phyloP scores from a whole-genome alignment of 2,329 filamentous ascomycete species.

The Graphiopsis chlorocephala region DNA sequence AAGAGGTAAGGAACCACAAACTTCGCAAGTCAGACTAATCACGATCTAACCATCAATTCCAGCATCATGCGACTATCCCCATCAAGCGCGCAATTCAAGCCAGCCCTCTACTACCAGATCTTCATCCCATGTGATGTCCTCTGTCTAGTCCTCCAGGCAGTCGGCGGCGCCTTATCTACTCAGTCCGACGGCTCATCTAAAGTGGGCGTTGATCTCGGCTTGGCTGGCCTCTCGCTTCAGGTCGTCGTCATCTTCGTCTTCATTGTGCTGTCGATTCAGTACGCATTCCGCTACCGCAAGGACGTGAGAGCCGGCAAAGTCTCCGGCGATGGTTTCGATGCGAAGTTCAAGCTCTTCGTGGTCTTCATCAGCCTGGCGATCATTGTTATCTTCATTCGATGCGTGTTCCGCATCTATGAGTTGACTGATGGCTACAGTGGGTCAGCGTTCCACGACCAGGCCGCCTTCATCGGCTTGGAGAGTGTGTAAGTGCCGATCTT shows the following conservation, averaged over 20 bases:
- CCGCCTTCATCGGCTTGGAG: slow-evolving; percentile 26
- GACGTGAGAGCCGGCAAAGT: neutral
- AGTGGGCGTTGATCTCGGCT: slow-evolving; percentile 60
- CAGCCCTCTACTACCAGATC: slow-evolving; percentile 27
- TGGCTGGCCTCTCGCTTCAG: slow-evolving; percentile 63
- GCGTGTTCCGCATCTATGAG: slow-evolving; percentile 63
- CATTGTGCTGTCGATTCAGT: slow-evolving; percentile 32
- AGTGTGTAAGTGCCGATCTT: slow-evolving; percentile 24
- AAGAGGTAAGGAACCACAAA: slow-evolving; percentile 18
- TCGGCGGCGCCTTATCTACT: slow-evolving; percentile 48
- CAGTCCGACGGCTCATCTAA: slow-evolving; percentile 29
- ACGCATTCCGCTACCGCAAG: slow-evolving; percentile 2
- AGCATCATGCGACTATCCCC: slow-evolving; percentile 22
- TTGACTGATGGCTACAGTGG: slow-evolving; percentile 61
- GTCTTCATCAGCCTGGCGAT: slow-evolving; percentile 54
- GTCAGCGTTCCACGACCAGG: slow-evolving; percentile 37
- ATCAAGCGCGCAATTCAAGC: slow-evolving; percentile 21
- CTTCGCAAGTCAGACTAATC: neutral
- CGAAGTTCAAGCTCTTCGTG: slow-evolving; percentile 54
- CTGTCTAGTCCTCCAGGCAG: slow-evolving; percentile 59
- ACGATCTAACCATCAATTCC: neutral
- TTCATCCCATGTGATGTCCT: slow-evolving; percentile 64
- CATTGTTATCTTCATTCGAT: slow-evolving; percentile 61
- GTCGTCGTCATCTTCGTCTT: slow-evolving; percentile 58
- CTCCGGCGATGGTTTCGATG: slow-evolving; percentile 9